Percentiles rank a stretch among this genome's conserved stretches.
Evolutionary conservation across 31 red algal genomes (phyloP).

Genomic region (Odonthalia washingtoniensis): DNA sequence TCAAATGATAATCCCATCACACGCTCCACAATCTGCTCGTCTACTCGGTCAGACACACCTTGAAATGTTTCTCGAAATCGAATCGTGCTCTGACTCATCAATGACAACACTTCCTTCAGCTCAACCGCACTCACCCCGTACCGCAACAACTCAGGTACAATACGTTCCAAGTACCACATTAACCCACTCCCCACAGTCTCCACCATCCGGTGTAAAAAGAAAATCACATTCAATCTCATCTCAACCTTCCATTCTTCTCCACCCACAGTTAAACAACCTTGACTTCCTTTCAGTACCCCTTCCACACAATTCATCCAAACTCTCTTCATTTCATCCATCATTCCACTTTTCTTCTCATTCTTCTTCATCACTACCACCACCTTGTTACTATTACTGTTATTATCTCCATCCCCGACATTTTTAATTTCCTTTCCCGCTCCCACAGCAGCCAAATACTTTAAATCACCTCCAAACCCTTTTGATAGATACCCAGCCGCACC

Average conservation of each 20-base stretch:
- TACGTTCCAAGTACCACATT: constrained; percentile 68
- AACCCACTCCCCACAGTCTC: constrained; percentile 73
- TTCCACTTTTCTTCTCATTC: background rate
- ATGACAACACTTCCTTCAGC: constrained; percentile 57
- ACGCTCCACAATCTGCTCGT: constrained; percentile 59
- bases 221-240: constrained; percentile 48
- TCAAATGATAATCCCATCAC: constrained; percentile 49
- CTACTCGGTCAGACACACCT: constrained; percentile 36
- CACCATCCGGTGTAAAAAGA: constrained; percentile 91
- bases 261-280: constrained; percentile 16
- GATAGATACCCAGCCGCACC: constrained; percentile 68
- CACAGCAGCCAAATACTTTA: constrained; percentile 52
- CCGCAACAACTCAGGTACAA: constrained; percentile 60
- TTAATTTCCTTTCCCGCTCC: background rate
- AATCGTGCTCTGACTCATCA: constrained; percentile 62
- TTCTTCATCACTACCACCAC: background rate
- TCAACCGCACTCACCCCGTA: constrained; percentile 46
- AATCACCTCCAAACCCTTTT: constrained; percentile 87
- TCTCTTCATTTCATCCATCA: constrained; percentile 54
- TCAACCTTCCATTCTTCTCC: constrained; percentile 19
- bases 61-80: constrained; percentile 61
- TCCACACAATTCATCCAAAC: constrained; percentile 66
- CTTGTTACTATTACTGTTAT: background rate
- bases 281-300: constrained; percentile 55
- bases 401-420: background rate